Percentiles rank a stretch among this genome's conserved stretches.
Conservation (phyloP, 371 early-diverging fungal species). For the Rhizopus delemar region DNA sequence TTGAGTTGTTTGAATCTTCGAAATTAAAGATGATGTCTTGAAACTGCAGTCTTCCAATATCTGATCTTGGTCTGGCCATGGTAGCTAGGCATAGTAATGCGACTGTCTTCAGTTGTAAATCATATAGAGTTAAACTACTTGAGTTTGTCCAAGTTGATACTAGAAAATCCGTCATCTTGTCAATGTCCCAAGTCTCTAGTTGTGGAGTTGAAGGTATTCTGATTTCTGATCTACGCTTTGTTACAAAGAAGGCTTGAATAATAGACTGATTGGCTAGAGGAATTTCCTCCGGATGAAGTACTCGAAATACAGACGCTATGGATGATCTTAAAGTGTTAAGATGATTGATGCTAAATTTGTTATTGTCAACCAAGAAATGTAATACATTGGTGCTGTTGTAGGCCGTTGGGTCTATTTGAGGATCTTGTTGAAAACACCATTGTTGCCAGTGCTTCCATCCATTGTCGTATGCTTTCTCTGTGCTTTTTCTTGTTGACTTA, state of each 20-base stretch:
- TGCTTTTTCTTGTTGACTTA: not conserved
- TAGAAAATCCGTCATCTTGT: not conserved
- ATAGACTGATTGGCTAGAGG: not conserved
- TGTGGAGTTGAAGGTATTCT: not conserved
- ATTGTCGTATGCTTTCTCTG: conserved; percentile 4
- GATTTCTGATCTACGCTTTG: not conserved
- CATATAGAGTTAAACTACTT: not conserved
- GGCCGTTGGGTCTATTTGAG: not conserved
- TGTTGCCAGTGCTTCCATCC: conserved; percentile 7
- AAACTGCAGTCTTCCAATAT: conserved; percentile 20
- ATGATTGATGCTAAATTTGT: not conserved
- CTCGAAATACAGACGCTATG: conserved; percentile 5
- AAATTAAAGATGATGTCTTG: conserved; percentile 10
- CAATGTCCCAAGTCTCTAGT: conserved; percentile 11
- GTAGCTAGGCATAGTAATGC: conserved; percentile 11
- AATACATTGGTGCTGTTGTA: not conserved
- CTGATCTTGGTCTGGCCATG: conserved; percentile 28
- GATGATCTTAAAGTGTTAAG: conserved; percentile 8
- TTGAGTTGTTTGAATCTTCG: no score
- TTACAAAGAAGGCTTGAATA: conserved; percentile 6
- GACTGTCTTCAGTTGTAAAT: conserved; percentile 23
- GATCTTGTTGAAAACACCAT: conserved; percentile 4
- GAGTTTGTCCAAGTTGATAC: not conserved
- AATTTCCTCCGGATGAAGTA: not conserved
- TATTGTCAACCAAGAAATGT: conserved; percentile 1